These are phyloP conservation scores for Piper longum DNA, from an alignment of 164 flowering plant genomes.

Conservation along the genomic window DNA sequence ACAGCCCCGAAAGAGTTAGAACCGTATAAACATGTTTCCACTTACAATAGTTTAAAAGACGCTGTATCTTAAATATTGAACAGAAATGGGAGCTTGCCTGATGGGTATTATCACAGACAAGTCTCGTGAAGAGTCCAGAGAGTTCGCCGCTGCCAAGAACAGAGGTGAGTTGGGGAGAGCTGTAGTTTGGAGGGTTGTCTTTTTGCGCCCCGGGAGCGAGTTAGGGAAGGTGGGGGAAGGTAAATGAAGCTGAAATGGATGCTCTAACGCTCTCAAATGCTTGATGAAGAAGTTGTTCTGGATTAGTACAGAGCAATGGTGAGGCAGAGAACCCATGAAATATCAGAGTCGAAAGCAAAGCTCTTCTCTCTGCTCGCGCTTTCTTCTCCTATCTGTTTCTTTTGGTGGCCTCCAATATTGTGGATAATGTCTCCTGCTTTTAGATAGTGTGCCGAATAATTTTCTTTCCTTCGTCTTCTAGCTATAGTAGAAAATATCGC, in stretches of 20 bases:
- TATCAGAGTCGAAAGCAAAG: too few relatives aligned
- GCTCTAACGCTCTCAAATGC: neutral
- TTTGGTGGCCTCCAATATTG: too few relatives aligned
- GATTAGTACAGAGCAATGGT: constrained; percentile 4
- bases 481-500: too few relatives aligned
- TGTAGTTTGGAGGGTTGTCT: neutral
- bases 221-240: neutral
- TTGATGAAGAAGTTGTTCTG: constrained; percentile 3
- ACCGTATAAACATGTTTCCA: neutral
- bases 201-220: constrained; percentile 4
- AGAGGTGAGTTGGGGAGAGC: neutral
- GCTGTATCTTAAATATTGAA: too few relatives aligned
- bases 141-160: neutral
- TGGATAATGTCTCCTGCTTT: too few relatives aligned
- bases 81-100: neutral
- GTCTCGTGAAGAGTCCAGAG: neutral
- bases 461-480: too few relatives aligned
- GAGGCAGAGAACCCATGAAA: constrained; percentile 8
- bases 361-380: too few relatives aligned
- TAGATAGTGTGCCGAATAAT: too few relatives aligned
- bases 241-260: neutral
- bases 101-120: neutral
- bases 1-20: neutral
- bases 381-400: too few relatives aligned
- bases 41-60: too few relatives aligned